Evolutionary conservation across 2,329 filamentous ascomycete species (phyloP), one percentile per base, ranked within the genome.

Genomic region (Raffaelea ambrosiae): DNA sequence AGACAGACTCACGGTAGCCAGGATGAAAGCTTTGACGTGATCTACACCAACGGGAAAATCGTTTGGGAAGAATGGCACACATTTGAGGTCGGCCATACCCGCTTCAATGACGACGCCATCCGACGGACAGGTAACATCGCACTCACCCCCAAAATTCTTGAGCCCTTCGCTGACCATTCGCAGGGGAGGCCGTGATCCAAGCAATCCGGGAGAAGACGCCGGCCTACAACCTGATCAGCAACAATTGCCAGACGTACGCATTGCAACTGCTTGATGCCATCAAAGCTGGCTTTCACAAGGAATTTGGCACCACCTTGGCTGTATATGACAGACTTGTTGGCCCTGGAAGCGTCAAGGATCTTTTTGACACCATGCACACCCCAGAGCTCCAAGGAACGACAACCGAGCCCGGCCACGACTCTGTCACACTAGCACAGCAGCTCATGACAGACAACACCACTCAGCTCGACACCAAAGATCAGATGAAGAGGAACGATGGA

Each of bases 241-340:
- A 80, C 58, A 80, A 80, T 59, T 80, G 76, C 58, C 76, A 80
- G 54, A 79, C 73, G 18, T 79, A 74, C 50, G 76, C 73, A 0
- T 56, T 77, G 14, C 62, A 68, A 40, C 61, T 79, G 14, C 68
- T 79, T 8, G 73, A 79, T 49, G 71, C 72, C 26, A 74, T 79
- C 49, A 72, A 77, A 50, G 64, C 73, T 13, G 71, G 72, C 7
- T 62, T 66, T 13, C 68, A 70, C 49, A 69, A 66, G 40, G 66
- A 78, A 43, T 78, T 79, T 39, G 74, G 68, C 35, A 77, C 75
- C 3, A 76, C 67, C 1, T 66, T 74, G 35, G 71, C 70, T 20
- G 70, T 79, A 3, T 79, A 77, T 50, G 68, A 77, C 52, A 63
- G 68, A 9, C 63, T 75, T 0, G 69, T 70, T 3, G 74, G 74